Evolutionary conservation across 139 green algal genomes (phyloP), one percentile per base, ranked within the genome.

Genomic region (Mesostigma viride): DNA sequence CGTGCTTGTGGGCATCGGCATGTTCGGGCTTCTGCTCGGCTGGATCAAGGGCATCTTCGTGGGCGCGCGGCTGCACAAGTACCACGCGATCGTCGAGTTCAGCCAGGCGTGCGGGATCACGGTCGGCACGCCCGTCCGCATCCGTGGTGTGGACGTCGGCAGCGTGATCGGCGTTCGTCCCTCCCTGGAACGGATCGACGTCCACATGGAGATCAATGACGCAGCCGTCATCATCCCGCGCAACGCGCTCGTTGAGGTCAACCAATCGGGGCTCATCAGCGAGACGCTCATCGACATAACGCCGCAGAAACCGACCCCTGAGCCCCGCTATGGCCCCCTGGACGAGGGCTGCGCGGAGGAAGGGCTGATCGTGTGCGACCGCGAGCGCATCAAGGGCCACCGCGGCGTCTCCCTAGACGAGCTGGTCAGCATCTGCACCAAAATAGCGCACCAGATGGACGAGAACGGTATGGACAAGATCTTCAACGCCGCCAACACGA

Each of bases 281-380:
- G 89, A 95, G 80, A 83, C 78, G 35, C 86, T 99, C 27, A 87
- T 99, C 40, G 93, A 97, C 83, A 94, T 99, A 74, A 98, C 90
- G 0, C 93, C 93, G 8, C 8, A 62, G 8, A 62, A 85, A 11
- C 87, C 88, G 22, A 80, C 92, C 11, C 86, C 88, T 28, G 51
- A 86, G 3, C 86, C 86, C 68, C 80, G 79, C 61, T 79, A 76
- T 1, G 79, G 76, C n/a, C 88, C 88, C 1, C 46, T 90, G 5
- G 83, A 94, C 32, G 71, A 82, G n/a, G 73, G 72, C 3, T 97
- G 92, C 64, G 79, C 83, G 33, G 72, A 81, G n/a, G 91, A 98
- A 78, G 90, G 84, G 1, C 57, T 85, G 28, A 84, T 98, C 11
- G 90, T 97, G 30, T 98, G 92, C 76, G 68, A 90, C 70, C 72